Base-by-base conservation (phyloP, 345 rosid species). In the Melaleuca alternifolia region DNA sequence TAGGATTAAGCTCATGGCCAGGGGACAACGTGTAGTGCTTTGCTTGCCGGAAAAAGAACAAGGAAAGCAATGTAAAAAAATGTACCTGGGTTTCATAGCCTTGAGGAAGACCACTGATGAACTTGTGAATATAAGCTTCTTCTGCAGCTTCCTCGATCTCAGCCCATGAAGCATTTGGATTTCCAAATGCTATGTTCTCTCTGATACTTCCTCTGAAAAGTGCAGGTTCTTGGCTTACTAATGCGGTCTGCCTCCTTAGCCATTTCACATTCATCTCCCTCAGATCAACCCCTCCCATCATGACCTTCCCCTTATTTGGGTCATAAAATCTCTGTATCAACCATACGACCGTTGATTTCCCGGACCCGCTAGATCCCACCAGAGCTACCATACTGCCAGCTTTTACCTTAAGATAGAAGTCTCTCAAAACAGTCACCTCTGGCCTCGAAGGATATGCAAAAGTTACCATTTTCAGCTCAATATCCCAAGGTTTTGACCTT, bases 221-320 rank as follows among this genome's bases (percentile, higher is more conserved):
- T 18, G 94, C 94, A 84, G 95, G 95, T 83, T 94, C 96, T 90
- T 94, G 96, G 57, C 95, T 89, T 61, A 94, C 96, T 88, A 93
- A 88, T 30, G 96, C 94, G 24, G 61, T 91, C 88, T 93, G 94
- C 75, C 84, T 89, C 83, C 96, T 91, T 56, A 92, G 84, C 94
- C 94, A 92, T 88, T 94, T 92, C 54, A 93, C 89, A 85, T 92
- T 85, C 54, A 94, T 71, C 51, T 92, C 93, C 88, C 87, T 92
- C 89, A 94, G 85, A 85, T 94, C 95, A 30, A 91, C 88, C 51
- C 93, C 93, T 85, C 93, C 95, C 87, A 94, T 87, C 62, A 86
- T 85, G 84, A 92, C 92, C 85, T 91, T 92, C 46, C 95, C 96
- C 41, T 89, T 87, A 50, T 91, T 90, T 54, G 95, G 94, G 82